Base-by-base conservation (phyloP, 345 rosid species). In the Eucalyptus decipiens region DNA sequence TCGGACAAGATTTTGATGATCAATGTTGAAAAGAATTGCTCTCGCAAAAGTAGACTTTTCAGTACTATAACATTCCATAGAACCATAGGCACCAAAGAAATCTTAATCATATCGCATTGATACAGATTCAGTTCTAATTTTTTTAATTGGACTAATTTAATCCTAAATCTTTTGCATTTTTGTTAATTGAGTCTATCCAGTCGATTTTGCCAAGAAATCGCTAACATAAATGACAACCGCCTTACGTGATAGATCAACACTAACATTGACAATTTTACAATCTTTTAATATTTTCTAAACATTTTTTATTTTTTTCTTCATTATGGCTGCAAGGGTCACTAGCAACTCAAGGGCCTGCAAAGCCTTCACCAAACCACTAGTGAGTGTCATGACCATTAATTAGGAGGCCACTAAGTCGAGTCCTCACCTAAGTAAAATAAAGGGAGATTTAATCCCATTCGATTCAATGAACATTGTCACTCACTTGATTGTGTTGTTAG, bases 81-180 rank as follows among this genome's bases (percentile, higher is more conserved):
- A 12, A 62, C n/a, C 15, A 56, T 9, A 12, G 16, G 16, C n/a
- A 28, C n/a, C 8, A 11, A 60, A 62, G 16, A 62, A 28, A 62
- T 62, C 16, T 11, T 11, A 28, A 62, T 28, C 69, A 6, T 12
- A 11, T 62, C 2, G 0, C 15, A 62, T 12, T 28, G 12, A 6
- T 60, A 62, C 4, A 0, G 0, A 28, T 62, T 62, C 5, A 0
- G 0, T 28, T 28, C 32, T 62, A 56, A 56, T 24, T 13, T 0
- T 56, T 56, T 56, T 24, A 56, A 56, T 56, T 56, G 0, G 30
- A 24, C 13, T 24, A 56, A 1, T 56, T 56, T 24, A 56, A 56
- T 56, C 6, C 1, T 9, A 56, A 56, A 56, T 24, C 3, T 23
- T 56, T 56, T 56, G 1, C 13, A 56, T 56, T 56, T 56, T 23